Evolutionary conservation across 441 rosid species (phyloP).

Genomic region (Theobroma grandiflorum): DNA sequence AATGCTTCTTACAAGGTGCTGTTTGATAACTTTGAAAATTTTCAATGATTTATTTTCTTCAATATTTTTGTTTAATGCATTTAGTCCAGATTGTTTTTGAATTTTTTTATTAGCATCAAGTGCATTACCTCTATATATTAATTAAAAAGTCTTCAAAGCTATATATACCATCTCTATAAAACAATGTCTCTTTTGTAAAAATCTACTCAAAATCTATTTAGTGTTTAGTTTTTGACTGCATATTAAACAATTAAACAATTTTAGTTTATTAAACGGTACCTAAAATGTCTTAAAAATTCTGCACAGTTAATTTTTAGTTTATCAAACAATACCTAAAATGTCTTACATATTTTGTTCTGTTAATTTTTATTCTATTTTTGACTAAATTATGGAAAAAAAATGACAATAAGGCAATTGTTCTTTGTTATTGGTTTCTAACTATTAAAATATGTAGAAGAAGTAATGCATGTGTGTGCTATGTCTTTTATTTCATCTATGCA

Average conservation of each 20-base stretch:
- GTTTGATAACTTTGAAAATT: background rate
- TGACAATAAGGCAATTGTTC: background rate
- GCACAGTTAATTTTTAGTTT: background rate
- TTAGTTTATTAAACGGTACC: background rate
- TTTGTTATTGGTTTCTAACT: background rate
- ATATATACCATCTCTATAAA: background rate
- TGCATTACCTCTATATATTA: background rate
- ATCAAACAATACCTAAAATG: background rate
- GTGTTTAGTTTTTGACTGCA: background rate
- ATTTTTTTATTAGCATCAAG: background rate
- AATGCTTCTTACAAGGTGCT: background rate
- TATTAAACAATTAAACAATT: background rate
- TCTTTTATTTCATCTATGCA: background rate
- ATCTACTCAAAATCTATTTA: background rate
- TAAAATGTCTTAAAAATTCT: background rate
- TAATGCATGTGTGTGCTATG: background rate
- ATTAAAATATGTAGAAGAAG: background rate
- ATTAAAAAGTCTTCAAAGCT: background rate
- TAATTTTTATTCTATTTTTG: background rate
- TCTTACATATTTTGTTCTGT: background rate
- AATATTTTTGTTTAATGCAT: background rate
- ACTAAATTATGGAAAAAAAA: background rate
- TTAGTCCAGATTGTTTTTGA: background rate
- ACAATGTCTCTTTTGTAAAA: background rate
- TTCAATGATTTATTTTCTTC: background rate